Conservation (phyloP, 371 early-diverging fungal genomes). For the Fennellomyces sp. region DNA sequence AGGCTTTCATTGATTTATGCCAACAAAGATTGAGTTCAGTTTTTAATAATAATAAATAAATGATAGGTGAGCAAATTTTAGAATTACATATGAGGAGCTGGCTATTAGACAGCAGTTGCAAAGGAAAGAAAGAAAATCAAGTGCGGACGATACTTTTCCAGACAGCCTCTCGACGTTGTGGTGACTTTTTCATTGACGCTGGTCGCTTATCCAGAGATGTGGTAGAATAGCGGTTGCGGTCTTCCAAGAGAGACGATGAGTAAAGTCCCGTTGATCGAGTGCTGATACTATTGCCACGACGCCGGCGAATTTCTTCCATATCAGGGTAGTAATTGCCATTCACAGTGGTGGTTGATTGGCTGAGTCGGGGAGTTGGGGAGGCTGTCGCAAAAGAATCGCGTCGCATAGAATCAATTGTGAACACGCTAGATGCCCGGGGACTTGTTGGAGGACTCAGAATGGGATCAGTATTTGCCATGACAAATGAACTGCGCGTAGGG, state of each 20-base stretch:
- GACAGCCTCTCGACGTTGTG: slow-evolving; percentile 17
- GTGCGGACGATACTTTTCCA: slow-evolving; percentile 21
- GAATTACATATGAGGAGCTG: no score
- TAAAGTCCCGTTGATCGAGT: not conserved
- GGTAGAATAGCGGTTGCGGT: not conserved
- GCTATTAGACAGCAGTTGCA: no score
- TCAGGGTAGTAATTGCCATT: not conserved
- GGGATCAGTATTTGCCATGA: not conserved
- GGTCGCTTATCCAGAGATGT: not conserved
- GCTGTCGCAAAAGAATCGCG: not conserved
- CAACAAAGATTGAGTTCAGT: no score
- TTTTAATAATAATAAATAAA: no score
- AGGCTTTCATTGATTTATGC: no score
- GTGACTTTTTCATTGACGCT: not conserved
- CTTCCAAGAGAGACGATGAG: not conserved
- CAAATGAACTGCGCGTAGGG: not conserved
- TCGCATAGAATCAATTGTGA: not conserved
- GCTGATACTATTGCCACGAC: not conserved
- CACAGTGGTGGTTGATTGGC: slow-evolving; percentile 2
- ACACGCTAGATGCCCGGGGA: not conserved
- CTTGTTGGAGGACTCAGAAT: not conserved
- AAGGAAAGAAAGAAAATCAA: not conserved
- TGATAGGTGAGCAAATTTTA: no score
- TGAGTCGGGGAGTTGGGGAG: not conserved
- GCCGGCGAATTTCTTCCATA: slow-evolving; percentile 1